Base-by-base conservation (phyloP, 768 basidiomycete genomes). In the Tubosaeta sp. region DNA sequence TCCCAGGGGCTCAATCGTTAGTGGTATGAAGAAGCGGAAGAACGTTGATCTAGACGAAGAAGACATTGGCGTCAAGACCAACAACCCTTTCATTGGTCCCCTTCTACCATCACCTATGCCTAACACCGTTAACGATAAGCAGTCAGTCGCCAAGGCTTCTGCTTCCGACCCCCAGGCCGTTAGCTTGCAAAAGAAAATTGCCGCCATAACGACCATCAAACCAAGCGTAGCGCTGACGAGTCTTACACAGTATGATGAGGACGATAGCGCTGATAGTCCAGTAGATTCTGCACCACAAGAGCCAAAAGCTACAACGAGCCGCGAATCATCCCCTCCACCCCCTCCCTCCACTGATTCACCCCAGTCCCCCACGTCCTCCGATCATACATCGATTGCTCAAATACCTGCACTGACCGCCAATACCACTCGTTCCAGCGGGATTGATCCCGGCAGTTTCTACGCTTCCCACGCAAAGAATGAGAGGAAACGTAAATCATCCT, bases 1-100 rank as follows among this genome's bases (percentile, higher is more conserved):
- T 14, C 59, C 62, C 44, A 77, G 69, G 59, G 69, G 61, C 24
- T 57, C 68, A 19, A 59, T 86, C 42, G 71, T 76, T 1, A 73
- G 77, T 6, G 75, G 73, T 43, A 71, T 76, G 71, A 77, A 73
- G 66, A 75, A 75, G 65, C 64, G 71, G 51, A 78, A 72, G 61
- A 58, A 77, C 73, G 54, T 69, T 67, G 71, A 72, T 31, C 62
- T 73, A n/a, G 75, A 75, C 19, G 71, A 67, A 31, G 76, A 70
- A 14, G 81, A 83, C 55, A 64, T 69, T 16, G 79, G 79, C 18
- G 72, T 75, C 55, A 79, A 76, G 62, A 71, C 79, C 49, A 64
- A 67, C 8, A 68, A 58, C 25, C 73, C 78, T 6, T 83, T 87
- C 59, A 84, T 87, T 55, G 87, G 85, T 3, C 87, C 87, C 21